These are phyloP conservation scores for Pleurotus platypus DNA, from an alignment of 768 basidiomycete species.

Conservation along the genomic window DNA sequence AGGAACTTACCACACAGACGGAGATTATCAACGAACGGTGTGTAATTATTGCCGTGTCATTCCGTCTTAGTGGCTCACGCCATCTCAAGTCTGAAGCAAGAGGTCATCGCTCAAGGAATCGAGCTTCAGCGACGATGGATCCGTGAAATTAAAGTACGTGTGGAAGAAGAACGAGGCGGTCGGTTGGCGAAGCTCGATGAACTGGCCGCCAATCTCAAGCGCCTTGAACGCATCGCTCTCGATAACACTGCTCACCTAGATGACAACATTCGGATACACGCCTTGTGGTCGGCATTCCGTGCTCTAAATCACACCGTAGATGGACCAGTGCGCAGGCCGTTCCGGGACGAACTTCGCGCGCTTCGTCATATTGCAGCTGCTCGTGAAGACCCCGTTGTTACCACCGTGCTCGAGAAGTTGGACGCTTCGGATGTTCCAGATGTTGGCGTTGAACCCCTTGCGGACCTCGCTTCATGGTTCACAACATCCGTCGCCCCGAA, in stretches of 20 bases:
- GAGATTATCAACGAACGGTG: conserved; percentile 95
- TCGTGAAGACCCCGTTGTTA: conserved; percentile 65
- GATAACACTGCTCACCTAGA: conserved; percentile 91
- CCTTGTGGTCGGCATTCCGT: conserved; percentile 90
- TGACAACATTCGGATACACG: conserved; percentile 89
- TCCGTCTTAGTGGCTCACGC: background rate
- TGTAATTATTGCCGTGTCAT: conserved; percentile 14
- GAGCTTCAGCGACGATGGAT: conserved; percentile 98
- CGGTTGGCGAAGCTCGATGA: conserved; percentile 94
- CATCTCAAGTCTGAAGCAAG: conserved; percentile 73
- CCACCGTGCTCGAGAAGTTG: conserved; percentile 63
- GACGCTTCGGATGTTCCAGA: conserved; percentile 74
- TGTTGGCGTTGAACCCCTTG: conserved; percentile 82
- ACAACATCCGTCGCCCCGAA: conserved; percentile 76
- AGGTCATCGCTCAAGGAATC: conserved; percentile 94
- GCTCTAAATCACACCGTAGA: conserved; percentile 67
- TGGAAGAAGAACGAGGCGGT: conserved; percentile 95
- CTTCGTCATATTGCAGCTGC: conserved; percentile 72
- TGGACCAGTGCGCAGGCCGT: conserved; percentile 69
- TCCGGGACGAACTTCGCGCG: conserved; percentile 86
- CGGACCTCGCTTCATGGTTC: conserved; percentile 92
- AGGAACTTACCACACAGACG: conserved; percentile 83
- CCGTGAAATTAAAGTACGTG: conserved; percentile 90
- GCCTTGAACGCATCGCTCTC: conserved; percentile 84
- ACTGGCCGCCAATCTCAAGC: conserved; percentile 84